phyloP scores from a whole-genome alignment of 208 protist genomes.

The Porcisia deanei region DNA sequence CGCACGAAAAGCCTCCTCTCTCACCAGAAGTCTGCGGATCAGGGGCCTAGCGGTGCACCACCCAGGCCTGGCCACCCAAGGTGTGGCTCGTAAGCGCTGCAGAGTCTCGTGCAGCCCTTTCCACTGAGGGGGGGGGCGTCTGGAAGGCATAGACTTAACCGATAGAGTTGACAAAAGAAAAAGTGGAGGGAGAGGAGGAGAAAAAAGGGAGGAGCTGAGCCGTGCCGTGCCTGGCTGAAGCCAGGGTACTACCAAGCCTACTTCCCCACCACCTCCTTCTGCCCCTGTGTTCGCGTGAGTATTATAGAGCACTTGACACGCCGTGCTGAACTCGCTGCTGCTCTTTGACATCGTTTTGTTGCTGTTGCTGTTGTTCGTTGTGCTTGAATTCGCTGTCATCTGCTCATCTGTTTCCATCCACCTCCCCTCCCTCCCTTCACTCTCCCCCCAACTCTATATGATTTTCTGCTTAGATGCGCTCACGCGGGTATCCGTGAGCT shows the following conservation, averaged over 20 bases:
- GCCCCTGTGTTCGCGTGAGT: neutral
- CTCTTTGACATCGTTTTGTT: too few species aligned
- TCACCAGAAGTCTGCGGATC: slow-evolving; percentile 4
- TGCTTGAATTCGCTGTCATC: neutral
- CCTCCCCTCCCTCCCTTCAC: too few species aligned
- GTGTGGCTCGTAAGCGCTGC: neutral
- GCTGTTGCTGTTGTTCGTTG: too few species aligned
- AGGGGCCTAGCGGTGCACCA: slow-evolving; percentile 5
- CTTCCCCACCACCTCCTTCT: neutral
- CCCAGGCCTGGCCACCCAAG: slow-evolving; percentile 4
- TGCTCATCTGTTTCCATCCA: slow-evolving; percentile 3
- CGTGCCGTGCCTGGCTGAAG: too few species aligned
- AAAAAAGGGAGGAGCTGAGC: too few species aligned
- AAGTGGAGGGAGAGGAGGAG: neutral
- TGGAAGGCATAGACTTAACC: neutral
- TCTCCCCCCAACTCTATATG: neutral
- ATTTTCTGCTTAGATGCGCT: neutral
- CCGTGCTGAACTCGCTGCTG: too few species aligned
- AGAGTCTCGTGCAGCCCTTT: neutral
- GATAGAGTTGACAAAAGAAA: too few species aligned
- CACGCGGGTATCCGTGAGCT: neutral
- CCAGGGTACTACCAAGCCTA: too few species aligned
- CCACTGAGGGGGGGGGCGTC: neutral
- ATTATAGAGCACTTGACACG: too few species aligned
- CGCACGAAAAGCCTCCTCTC: slow-evolving; percentile 21